These are phyloP conservation scores for Drechslera avenae DNA, from an alignment of 2,329 filamentous ascomycete genomes.

Conservation along the genomic window DNA sequence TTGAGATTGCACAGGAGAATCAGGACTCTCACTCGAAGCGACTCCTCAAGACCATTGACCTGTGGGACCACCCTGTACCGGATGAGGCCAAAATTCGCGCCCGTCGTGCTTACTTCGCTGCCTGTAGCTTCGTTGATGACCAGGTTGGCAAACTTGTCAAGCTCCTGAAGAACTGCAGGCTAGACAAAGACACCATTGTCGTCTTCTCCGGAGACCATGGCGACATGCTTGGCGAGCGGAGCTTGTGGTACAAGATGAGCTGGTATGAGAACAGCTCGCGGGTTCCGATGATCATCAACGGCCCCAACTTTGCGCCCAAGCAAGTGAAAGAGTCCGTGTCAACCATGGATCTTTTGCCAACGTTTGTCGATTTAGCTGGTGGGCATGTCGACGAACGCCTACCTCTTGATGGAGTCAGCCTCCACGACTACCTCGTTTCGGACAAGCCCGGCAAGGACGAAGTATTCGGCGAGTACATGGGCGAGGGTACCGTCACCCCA, in stretches of 20 bases:
- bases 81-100: constrained; percentile 86
- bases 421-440: constrained; percentile 53
- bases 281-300: constrained; percentile 83
- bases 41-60: constrained; percentile 81
- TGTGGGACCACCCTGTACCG: constrained; percentile 82
- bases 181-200: constrained; percentile 85
- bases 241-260: constrained; percentile 97
- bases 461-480: constrained; percentile 94
- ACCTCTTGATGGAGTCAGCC: constrained; percentile 84
- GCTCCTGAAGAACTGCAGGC: constrained; percentile 76
- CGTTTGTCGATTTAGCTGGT: constrained; percentile 81
- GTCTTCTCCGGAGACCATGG: constrained; percentile 94
- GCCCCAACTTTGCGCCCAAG: constrained; percentile 76
- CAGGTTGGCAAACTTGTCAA: constrained; percentile 83
- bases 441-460: constrained; percentile 72
- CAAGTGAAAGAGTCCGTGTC: constrained; percentile 84
- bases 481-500: constrained; percentile 85
- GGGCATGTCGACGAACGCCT: constrained; percentile 70
- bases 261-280: constrained; percentile 92
- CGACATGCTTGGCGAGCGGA: constrained; percentile 92
- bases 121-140: constrained; percentile 92
- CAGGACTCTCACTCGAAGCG: constrained; percentile 88
- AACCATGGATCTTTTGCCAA: constrained; percentile 87
- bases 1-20: constrained; percentile 77
- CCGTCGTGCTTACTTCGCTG: constrained; percentile 87